These are phyloP conservation scores for Flagelloscypha sp. DNA, from an alignment of 768 basidiomycete genomes.

Conservation along the genomic window DNA sequence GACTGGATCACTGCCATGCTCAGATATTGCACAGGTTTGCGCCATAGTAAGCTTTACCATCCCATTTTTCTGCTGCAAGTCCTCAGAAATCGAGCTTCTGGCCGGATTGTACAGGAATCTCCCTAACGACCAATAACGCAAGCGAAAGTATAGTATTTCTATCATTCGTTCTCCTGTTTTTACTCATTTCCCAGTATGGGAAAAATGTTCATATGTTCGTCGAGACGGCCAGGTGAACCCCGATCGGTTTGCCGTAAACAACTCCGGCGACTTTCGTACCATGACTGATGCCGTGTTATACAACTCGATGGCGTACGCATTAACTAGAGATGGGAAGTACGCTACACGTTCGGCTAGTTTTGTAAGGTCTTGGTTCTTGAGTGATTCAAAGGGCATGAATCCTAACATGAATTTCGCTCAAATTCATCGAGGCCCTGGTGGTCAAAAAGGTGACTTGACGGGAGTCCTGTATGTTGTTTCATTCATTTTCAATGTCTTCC, in stretches of 20 bases:
- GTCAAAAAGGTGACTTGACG: not conserved
- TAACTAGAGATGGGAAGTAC: not conserved
- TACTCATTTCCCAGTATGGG: constrained; percentile 1
- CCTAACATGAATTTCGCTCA: not conserved
- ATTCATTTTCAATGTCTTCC: constrained; percentile 1
- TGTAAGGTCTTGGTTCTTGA: not conserved
- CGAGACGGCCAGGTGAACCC: not conserved
- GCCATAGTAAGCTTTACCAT: too few species aligned
- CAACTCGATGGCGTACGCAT: not conserved
- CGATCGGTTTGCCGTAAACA: not conserved
- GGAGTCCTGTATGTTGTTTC: constrained; percentile 19
- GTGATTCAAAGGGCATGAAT: not conserved
- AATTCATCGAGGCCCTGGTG: not conserved
- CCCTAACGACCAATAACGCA: too few species aligned
- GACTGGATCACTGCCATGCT: too few species aligned
- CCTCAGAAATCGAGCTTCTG: too few species aligned
- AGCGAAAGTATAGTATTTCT: too few species aligned
- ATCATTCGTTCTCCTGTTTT: too few species aligned
- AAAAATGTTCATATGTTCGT: not conserved
- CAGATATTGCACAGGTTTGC: too few species aligned
- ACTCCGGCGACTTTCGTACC: not conserved
- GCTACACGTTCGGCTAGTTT: not conserved
- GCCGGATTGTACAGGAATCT: too few species aligned
- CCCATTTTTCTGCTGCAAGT: too few species aligned
- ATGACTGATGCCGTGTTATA: not conserved